phyloP scores from a whole-genome alignment of 257 asterid species.

The Osmanthus fragrans region DNA sequence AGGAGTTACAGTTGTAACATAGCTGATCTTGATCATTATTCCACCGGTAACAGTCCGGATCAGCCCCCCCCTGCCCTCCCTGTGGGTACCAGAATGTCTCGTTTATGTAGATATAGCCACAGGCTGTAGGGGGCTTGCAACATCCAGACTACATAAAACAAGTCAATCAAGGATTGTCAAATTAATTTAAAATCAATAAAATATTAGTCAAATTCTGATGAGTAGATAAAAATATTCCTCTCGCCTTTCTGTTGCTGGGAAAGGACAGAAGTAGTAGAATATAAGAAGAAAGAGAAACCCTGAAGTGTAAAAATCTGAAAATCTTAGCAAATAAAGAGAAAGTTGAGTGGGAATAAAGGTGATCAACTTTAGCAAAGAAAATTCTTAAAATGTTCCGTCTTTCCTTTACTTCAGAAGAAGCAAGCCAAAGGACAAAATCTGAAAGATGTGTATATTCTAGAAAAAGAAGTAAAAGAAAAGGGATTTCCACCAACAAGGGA shows the following conservation, averaged over 20 bases:
- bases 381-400: background rate
- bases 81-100: constrained; percentile 56
- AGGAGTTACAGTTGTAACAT: constrained; percentile 71
- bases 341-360: background rate
- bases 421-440: background rate
- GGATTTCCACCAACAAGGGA: background rate
- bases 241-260: background rate
- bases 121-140: constrained; percentile 86
- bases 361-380: background rate
- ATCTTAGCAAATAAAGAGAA: background rate
- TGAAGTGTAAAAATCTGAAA: background rate
- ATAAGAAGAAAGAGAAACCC: background rate
- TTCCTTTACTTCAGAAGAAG: background rate
- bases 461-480: background rate
- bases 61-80: constrained; percentile 48
- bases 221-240: background rate
- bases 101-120: constrained; percentile 61
- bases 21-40: constrained; percentile 62
- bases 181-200: too few relatives aligned
- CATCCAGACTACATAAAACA: constrained; percentile 69
- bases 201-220: too few relatives aligned
- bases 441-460: background rate
- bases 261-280: background rate
- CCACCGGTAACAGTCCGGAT: constrained; percentile 67
- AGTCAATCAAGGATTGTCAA: background rate